A percentile compares a stretch with the other conserved stretches of the same genome.
Conservation (phyloP, 768 basidiomycete species). For the Cantharellus cinnabarinus region DNA sequence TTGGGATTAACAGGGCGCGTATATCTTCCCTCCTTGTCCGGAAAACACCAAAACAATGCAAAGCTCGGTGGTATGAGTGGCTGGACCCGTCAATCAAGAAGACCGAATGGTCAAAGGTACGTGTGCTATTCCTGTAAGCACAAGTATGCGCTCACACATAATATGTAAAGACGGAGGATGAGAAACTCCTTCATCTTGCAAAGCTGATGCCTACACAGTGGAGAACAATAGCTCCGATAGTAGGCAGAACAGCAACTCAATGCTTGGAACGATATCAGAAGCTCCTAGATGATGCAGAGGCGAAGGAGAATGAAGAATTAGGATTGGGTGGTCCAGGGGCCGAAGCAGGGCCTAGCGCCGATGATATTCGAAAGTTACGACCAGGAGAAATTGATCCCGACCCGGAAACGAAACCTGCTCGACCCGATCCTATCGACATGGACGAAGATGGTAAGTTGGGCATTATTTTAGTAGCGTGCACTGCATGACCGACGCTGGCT, state of each 20-base stretch:
- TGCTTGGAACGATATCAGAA: constrained; percentile 98
- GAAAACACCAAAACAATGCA: constrained; percentile 99
- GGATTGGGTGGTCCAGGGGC: constrained; percentile 69
- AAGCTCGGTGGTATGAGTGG: constrained; percentile 99
- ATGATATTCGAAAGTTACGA: constrained; percentile 70
- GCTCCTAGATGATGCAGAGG: constrained; percentile 89
- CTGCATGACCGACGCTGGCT: constrained; percentile 5
- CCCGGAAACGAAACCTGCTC: constrained; percentile 93
- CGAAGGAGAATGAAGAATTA: constrained; percentile 87
- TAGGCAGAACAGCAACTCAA: constrained; percentile 92
- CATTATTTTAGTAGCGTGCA: neutral
- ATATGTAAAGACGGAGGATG: constrained; percentile 66
- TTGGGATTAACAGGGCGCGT: constrained; percentile 46
- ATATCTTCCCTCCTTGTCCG: constrained; percentile 94
- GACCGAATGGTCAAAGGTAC: constrained; percentile 96
- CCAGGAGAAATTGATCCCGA: constrained; percentile 98
- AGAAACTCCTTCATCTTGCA: constrained; percentile 91
- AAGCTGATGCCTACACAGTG: constrained; percentile 99
- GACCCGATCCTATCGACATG: constrained; percentile 99
- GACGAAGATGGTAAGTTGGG: constrained; percentile 73
- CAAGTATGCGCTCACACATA: neutral
- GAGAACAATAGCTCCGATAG: constrained; percentile 97
- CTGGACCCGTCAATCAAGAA: constrained; percentile 98
- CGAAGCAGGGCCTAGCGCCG: constrained; percentile 74
- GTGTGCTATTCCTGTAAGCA: constrained; percentile 9